Evolutionary conservation across 306 rosid genomes (phyloP), one percentile per base, ranked within the genome.

Genomic region (Dicorynia guianensis): DNA sequence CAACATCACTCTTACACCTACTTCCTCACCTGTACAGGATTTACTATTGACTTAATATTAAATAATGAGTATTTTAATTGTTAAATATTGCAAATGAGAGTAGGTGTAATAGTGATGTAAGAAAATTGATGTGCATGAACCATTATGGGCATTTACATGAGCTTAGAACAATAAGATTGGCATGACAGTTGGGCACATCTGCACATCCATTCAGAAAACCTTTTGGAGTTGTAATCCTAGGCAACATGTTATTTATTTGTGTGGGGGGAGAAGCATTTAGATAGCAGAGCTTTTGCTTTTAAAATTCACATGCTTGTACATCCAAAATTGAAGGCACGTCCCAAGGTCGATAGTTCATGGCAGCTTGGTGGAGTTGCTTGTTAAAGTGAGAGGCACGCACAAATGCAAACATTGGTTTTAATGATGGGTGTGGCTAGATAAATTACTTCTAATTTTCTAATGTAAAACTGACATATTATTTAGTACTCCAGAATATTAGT

Each of bases 101-200:
- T 25, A 25, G 30, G 30, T 25, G 30, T 25, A 25, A 25, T 1
- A 25, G 30, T 25, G 30, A 25, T 25, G 30, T 25, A 1, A 25
- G 30, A 25, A 25, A 25, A 25, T 25, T 25, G 30, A 25, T 25
- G 30, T 25, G 30, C 30, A 25, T 25, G 30, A 25, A 25, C 2
- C 30, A 25, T 25, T 2, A 25, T 25, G 30, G 67, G 67, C 73
- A 44, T 53, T 59, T 70, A 40, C 49, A 42, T 4, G 34, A 52
- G 30, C 49, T 50, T 49, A 71, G 58, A 77, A 69, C 54, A 49
- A 48, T 30, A 17, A 77, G 66, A 34, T 3, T 69, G n/a, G 56
- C 30, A 61, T 52, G 65, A 55, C 49, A 69, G 11, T 46, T 47
- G 46, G 8, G 54, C 34, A 3, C 19, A 42, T 54, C 65, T 15